phyloP scores from a whole-genome alignment of 768 basidiomycete species.

The Phylloporus scabripes region DNA sequence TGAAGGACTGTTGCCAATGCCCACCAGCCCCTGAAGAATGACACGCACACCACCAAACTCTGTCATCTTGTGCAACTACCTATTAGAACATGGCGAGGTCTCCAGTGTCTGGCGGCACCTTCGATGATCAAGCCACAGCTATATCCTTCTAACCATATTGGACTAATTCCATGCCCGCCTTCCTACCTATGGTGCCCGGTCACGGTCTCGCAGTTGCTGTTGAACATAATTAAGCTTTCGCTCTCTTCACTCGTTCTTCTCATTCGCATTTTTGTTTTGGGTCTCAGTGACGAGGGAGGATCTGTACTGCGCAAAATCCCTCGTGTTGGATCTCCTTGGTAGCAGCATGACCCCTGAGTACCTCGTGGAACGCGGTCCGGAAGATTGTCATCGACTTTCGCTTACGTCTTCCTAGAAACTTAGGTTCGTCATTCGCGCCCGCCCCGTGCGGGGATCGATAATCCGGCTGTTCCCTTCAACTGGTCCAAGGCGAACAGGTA shows the following conservation, averaged over 20 bases:
- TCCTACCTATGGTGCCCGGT: neutral
- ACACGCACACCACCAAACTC: neutral
- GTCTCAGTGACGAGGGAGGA: slow-evolving; percentile 37
- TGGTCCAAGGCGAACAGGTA: neutral
- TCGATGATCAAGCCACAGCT: neutral
- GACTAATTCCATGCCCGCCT: neutral
- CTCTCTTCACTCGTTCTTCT: neutral
- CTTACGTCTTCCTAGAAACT: slow-evolving; percentile 31
- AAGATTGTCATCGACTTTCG: slow-evolving; percentile 35
- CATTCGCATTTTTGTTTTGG: neutral
- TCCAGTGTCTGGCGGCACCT: too few species aligned
- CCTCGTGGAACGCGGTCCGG: slow-evolving; percentile 32
- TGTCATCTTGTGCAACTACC: neutral
- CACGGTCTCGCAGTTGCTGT: neutral
- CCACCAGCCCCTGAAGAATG: neutral
- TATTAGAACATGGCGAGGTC: slow-evolving; percentile 23
- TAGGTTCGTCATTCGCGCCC: neutral
- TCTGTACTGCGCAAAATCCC: slow-evolving; percentile 39
- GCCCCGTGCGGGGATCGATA: neutral
- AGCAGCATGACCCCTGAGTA: too few species aligned
- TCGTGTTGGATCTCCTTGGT: slow-evolving; percentile 52
- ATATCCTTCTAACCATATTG: neutral
- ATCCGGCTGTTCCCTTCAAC: neutral
- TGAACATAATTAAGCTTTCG: too few species aligned
- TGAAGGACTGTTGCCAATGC: too few species aligned